Base-by-base conservation (phyloP, 192 early-diverging fungal species). In the Coemansia guatemalensis region DNA sequence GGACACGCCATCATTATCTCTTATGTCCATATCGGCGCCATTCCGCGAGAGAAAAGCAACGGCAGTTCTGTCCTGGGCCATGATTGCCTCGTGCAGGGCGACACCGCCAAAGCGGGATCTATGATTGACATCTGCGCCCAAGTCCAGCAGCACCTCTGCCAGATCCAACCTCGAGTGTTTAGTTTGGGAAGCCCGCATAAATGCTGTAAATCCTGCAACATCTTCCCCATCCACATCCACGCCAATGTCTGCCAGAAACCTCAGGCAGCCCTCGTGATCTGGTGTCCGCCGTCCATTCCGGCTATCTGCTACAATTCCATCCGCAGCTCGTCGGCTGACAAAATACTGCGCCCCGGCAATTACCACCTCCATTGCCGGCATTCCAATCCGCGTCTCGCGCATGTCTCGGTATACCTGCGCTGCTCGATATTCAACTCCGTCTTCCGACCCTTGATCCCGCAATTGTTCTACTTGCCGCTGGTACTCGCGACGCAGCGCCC, bases 351-450 rank as follows among this genome's bases (percentile, higher is more conserved):
- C 76, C 2, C 76, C 76, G 5, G 76, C 76, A 12, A 79, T 70
- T 5, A 79, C 68, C 39, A 70, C 71, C 53, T 79, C 76, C 76
- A 79, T 79, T 11, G 76, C 76, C 11, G 76, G 76, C 76, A 79
- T 79, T 5, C 27, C 47, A 5, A 79, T 35, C 56, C 64, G 56
- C 0, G 76, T 79, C 53, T 79, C 76, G 3, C 54, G 64, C 71
- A 79, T 59, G 24, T 33, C 20, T 29, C 39, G 4, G 59, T 78
- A 78, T 18, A 4, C n/a, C 0, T 41, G 30, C 1, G 44, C 22
- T 1, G 71, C 64, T 1, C 52, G 14, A 3, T 39, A 2, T 22
- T 22, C 32, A 12, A 49, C 5, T 4, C 2, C 17, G 4, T 5
- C 27, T 1, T 53, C 48, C 8, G 5, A 14, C 3, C 12, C 41